Evolutionary conservation across 176 grass and related monocot species (phyloP).

Genomic region (Zizania latifolia): DNA sequence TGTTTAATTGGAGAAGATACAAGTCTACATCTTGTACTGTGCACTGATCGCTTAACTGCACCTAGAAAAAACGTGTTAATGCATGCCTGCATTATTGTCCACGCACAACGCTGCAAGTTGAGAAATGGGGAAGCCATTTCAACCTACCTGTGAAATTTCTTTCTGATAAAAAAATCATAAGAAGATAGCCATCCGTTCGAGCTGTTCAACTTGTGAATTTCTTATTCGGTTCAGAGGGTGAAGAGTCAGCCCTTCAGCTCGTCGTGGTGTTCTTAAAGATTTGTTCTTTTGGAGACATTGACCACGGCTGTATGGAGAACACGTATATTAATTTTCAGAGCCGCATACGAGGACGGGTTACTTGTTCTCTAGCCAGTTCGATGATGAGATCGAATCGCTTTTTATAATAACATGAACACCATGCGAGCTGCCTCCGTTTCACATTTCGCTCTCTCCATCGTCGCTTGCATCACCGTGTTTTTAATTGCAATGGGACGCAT

Average conservation of each 20-base stretch:
- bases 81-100: not conserved
- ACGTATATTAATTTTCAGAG: not conserved
- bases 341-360: not conserved
- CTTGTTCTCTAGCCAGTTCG: constrained; percentile 5
- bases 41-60: not conserved
- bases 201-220: not conserved
- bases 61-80: too few species aligned
- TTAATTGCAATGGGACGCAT: not conserved
- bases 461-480: constrained; percentile 1
- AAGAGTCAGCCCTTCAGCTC: not conserved
- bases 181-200: not conserved
- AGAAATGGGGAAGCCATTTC: not conserved
- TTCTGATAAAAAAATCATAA: not conserved
- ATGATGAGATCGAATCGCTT: not conserved
- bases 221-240: not conserved
- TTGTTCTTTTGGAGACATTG: not conserved
- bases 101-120: constrained; percentile 7
- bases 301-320: not conserved
- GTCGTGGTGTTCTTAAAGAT: not conserved
- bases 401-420: not conserved
- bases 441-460: constrained; percentile 7
- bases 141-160: not conserved
- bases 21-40: not conserved
- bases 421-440: not conserved
- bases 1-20: not conserved